These are phyloP conservation scores for Wickerhamiella allomyrinae DNA, from an alignment of 805 yeast genomes.

Conservation along the genomic window DNA sequence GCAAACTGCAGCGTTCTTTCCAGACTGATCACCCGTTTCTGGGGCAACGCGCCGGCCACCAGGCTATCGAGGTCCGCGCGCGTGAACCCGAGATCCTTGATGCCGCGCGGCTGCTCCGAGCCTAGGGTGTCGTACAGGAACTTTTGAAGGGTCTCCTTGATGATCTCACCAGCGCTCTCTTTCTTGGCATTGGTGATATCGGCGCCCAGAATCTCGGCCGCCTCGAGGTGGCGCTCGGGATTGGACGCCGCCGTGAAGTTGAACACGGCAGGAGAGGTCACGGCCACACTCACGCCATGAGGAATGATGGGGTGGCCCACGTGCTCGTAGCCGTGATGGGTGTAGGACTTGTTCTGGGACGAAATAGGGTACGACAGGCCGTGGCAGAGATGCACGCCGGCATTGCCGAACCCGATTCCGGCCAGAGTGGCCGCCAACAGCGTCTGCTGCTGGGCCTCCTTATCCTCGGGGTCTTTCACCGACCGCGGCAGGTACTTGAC, in stretches of 20 bases:
- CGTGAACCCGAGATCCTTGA: slow-evolving; percentile 24
- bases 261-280: slow-evolving; percentile 33
- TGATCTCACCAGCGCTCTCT: slow-evolving; percentile 28
- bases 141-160: slow-evolving; percentile 25
- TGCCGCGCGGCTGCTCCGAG: slow-evolving; percentile 26
- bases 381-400: slow-evolving; percentile 32
- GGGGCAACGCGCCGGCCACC: slow-evolving; percentile 29
- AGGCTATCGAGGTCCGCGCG: slow-evolving; percentile 23
- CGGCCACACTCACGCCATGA: slow-evolving; percentile 34
- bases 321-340: slow-evolving; percentile 24
- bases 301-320: slow-evolving; percentile 31
- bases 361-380: slow-evolving; percentile 30
- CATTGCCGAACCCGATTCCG: slow-evolving; percentile 34
- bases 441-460: slow-evolving; percentile 31
- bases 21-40: slow-evolving; percentile 26
- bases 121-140: slow-evolving; percentile 24
- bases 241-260: slow-evolving; percentile 27
- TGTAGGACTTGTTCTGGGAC: slow-evolving; percentile 26
- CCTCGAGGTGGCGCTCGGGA: slow-evolving; percentile 27
- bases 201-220: slow-evolving; percentile 26
- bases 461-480: slow-evolving; percentile 28
- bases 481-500: slow-evolving; percentile 29
- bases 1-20: slow-evolving; percentile 13
- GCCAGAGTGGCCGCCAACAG: slow-evolving; percentile 33
- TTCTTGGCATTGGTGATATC: slow-evolving; percentile 24